Conservation (phyloP, 176 grass and related monocot species). For the Eragrostis curvula region DNA sequence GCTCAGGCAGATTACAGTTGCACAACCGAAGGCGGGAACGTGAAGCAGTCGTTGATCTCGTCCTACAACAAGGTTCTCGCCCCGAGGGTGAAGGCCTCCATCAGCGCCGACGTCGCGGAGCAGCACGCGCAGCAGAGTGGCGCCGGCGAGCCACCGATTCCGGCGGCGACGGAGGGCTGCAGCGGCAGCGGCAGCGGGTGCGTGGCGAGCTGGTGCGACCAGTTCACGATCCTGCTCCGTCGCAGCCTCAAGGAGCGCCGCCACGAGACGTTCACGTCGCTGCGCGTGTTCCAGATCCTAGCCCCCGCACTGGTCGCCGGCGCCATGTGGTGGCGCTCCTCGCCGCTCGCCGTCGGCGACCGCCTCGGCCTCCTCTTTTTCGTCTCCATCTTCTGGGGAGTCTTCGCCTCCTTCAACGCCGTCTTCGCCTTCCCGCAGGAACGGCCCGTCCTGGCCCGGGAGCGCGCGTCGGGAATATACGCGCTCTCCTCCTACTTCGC, state of each 20-base stretch:
- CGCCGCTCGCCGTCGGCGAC: conserved; percentile 56
- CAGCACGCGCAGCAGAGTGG: too few species aligned
- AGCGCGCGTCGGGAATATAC: conserved; percentile 87
- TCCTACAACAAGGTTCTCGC: conserved; percentile 76
- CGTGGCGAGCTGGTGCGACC: conserved; percentile 61
- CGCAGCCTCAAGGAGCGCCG: conserved; percentile 93
- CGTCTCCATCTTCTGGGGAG: conserved; percentile 99
- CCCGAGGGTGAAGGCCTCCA: conserved; percentile 63
- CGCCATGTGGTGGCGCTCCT: conserved; percentile 94
- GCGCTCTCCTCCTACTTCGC: conserved; percentile 90
- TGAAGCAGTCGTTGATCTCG: conserved; percentile 67
- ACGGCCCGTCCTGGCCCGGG: conserved; percentile 62
- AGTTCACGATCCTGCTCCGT: conserved; percentile 82
- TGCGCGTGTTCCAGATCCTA: conserved; percentile 85
- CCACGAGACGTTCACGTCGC: conserved; percentile 91
- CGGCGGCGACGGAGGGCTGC: not conserved
- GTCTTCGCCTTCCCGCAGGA: conserved; percentile 96
- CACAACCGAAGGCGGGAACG: conserved; percentile 49
- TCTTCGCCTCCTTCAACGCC: conserved; percentile 95
- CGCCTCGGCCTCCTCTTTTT: conserved; percentile 97
- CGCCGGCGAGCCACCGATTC: not conserved
- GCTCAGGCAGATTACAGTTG: conserved; percentile 67
- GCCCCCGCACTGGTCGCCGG: conserved; percentile 78
- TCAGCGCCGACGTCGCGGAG: conserved; percentile 10
- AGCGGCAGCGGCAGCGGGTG: conserved; percentile 40